These are phyloP conservation scores for Solanum clarkiae DNA, from an alignment of 257 asterid genomes.

Conservation along the genomic window DNA sequence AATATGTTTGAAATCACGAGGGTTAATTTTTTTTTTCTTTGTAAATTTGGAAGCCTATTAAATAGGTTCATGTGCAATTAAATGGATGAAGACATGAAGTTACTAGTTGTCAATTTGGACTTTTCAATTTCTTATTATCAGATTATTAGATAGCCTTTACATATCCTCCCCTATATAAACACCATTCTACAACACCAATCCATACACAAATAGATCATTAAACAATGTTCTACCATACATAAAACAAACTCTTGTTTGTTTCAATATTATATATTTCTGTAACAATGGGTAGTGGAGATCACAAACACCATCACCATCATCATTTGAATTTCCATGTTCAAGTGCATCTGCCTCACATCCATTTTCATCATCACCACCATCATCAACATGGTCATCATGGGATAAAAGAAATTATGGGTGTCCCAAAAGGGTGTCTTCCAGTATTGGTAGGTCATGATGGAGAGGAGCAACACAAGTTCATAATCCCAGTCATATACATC, in stretches of 20 bases:
- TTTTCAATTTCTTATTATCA: neutral
- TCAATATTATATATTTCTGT: neutral
- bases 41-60: neutral
- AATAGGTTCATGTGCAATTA: neutral
- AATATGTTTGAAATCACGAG: no score
- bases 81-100: neutral
- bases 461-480: conserved; percentile 24
- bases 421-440: conserved; percentile 31
- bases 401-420: neutral
- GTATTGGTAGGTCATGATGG: conserved; percentile 26
- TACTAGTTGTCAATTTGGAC: neutral
- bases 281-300: neutral
- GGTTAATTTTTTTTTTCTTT: no score
- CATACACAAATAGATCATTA: neutral
- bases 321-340: neutral
- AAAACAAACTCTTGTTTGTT: neutral
- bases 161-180: neutral
- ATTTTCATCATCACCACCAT: neutral
- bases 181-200: neutral
- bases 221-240: neutral
- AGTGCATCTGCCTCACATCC: neutral
- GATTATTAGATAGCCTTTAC: neutral
- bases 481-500: conserved; percentile 28
- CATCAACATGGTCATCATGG: neutral
- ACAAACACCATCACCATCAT: neutral